Percentiles rank a stretch among this genome's conserved stretches.
Evolutionary conservation across 2,329 filamentous ascomycete genomes (phyloP).

Genomic region (Esteya vermicola): DNA sequence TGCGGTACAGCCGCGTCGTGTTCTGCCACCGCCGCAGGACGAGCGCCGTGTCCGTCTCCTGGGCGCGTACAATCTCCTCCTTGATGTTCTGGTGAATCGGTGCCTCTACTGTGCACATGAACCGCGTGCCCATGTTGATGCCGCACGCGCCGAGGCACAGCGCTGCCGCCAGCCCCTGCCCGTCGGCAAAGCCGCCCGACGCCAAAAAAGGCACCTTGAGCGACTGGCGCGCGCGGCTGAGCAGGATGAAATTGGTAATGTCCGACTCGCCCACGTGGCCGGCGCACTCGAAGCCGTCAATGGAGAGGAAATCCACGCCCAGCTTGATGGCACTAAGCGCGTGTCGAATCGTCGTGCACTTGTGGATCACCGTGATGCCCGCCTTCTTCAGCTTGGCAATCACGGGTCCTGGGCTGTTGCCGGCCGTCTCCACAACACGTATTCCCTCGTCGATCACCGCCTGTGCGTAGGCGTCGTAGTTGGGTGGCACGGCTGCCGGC

Average conservation of each 20-base stretch:
- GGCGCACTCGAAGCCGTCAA: slow-evolving; percentile 96
- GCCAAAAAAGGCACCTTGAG: slow-evolving; percentile 87
- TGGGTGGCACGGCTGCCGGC: slow-evolving; percentile 74
- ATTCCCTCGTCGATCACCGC: slow-evolving; percentile 89
- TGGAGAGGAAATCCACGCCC: slow-evolving; percentile 90
- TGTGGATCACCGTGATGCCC: slow-evolving; percentile 73
- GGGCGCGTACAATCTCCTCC: slow-evolving; percentile 72
- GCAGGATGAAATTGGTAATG: slow-evolving; percentile 80
- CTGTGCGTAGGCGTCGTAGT: slow-evolving; percentile 85
- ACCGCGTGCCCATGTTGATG: slow-evolving; percentile 96
- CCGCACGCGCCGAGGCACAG: slow-evolving; percentile 81
- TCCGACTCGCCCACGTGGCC: slow-evolving; percentile 78
- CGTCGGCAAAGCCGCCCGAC: slow-evolving; percentile 89
- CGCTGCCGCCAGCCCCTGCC: slow-evolving; percentile 81
- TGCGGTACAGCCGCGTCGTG: slow-evolving; percentile 75
- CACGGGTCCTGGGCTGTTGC: slow-evolving; percentile 63
- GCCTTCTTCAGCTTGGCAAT: slow-evolving; percentile 77
- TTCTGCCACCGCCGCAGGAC: slow-evolving; percentile 87
- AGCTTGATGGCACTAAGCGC: slow-evolving; percentile 84
- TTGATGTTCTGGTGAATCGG: slow-evolving; percentile 93
- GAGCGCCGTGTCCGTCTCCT: slow-evolving; percentile 84
- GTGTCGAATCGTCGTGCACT: slow-evolving; percentile 93
- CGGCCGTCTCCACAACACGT: slow-evolving; percentile 54
- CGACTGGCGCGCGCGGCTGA: slow-evolving; percentile 70
- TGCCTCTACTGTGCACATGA: slow-evolving; percentile 91